phyloP scores from a whole-genome alignment of 371 early-diverging fungal species.

The Saksenaea oblongispora region DNA sequence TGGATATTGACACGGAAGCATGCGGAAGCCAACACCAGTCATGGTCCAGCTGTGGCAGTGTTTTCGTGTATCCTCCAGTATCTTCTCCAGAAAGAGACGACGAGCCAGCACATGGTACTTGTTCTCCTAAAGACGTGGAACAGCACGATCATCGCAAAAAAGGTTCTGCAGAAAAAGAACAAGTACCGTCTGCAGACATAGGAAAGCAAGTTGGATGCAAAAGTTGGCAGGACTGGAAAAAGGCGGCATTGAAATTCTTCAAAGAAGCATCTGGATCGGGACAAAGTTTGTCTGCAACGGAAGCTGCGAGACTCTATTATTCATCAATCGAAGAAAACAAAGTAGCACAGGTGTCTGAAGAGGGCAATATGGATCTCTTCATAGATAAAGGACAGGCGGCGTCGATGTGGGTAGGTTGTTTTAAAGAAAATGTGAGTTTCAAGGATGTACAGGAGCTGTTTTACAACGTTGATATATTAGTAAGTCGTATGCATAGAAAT shows the following conservation, averaged over 20 bases:
- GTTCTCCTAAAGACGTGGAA: neutral
- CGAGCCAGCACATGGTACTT: neutral
- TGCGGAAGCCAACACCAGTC: neutral
- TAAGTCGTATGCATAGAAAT: neutral
- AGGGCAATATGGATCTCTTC: neutral
- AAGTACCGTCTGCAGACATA: neutral
- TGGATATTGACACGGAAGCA: too few species aligned
- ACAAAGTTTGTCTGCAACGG: neutral
- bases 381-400: neutral
- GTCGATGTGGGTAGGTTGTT: neutral
- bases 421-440: neutral
- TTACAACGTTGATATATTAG: neutral
- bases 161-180: neutral
- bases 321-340: neutral
- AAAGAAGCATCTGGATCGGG: neutral
- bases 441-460: neutral
- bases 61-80: neutral
- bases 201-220: neutral
- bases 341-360: neutral
- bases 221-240: neutral
- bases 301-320: neutral
- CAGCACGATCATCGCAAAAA: neutral
- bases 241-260: neutral
- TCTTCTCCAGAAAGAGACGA: neutral
- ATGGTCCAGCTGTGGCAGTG: neutral